Evolutionary conservation across 1,284 basidiomycete genomes (phyloP), one percentile per base, ranked within the genome.

Genomic region (Baeospora myosura): DNA sequence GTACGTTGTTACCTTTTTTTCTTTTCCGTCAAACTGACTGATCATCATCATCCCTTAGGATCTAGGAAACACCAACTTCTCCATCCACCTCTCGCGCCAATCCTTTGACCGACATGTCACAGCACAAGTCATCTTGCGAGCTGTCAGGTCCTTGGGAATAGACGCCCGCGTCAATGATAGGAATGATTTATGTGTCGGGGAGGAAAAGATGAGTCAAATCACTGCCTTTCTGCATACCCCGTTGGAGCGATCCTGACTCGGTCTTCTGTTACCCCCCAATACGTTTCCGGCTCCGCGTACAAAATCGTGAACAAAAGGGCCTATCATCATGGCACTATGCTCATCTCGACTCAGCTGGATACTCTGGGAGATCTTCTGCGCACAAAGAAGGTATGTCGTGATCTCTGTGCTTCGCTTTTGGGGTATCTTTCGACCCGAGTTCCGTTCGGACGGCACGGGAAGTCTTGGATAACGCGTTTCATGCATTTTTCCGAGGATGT

Each of bases 251-350:
- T n/a, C 3, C 32, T 34, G 32, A 34, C 32, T 34, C n/a, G n/a
- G n/a, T n/a, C n/a, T n/a, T n/a, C n/a, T n/a, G n/a, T n/a, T n/a
- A 16, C 18, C 11, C 29, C 33, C 44, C 41, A 49, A 49, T 58
- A 98, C 86, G 82, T 98, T 41, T 98, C 95, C 36, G 96, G 96
- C 25, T 97, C 92, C 11, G 96, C 96, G 5, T 99, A 97, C 69
- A 98, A 97, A 66, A 88, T 99, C 45, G 87, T 88, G 29, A 88
- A 81, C 51, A 79, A 81, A 46, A 71, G 96, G 12, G 92, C 94
- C 1, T 98, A 98, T 63, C 95, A 98, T 56, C 96, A 99, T 57
- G 96, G 96, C 0, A 98, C 95, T n/a, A 97, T 99, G 95, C 76
- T 99, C 21, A 87, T 98, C 22, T 84, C 88, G 10, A 88, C 90